A percentile compares a stretch with the other conserved stretches of the same genome.
These are phyloP conservation scores for Fusarium sp. DNA, from an alignment of 2,329 filamentous ascomycete genomes.

Conservation along the genomic window DNA sequence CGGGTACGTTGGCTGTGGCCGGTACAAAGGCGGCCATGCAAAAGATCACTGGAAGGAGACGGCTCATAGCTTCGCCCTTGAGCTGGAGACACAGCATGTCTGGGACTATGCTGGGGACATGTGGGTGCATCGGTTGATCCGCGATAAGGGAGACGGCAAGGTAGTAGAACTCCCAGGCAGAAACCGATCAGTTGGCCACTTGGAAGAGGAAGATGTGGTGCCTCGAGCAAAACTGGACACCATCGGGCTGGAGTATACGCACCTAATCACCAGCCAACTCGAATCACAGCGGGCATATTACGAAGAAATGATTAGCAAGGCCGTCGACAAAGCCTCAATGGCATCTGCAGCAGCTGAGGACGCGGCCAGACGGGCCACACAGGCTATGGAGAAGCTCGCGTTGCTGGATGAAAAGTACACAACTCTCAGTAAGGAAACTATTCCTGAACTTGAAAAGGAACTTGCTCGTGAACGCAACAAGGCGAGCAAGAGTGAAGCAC, in stretches of 20 bases:
- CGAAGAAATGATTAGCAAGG: slow-evolving; percentile 89
- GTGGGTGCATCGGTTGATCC: slow-evolving; percentile 95
- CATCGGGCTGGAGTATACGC: slow-evolving; percentile 94
- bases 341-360: slow-evolving; percentile 76
- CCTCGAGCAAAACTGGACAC: slow-evolving; percentile 77
- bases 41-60: slow-evolving; percentile 94
- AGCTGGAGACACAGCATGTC: slow-evolving; percentile 92
- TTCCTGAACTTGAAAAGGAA: slow-evolving; percentile 79
- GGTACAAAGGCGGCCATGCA: slow-evolving; percentile 93
- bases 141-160: slow-evolving; percentile 93
- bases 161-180: slow-evolving; percentile 86
- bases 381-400: slow-evolving; percentile 62
- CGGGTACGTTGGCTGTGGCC: slow-evolving; percentile 90
- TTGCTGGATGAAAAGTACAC: slow-evolving; percentile 61
- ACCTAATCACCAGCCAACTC: slow-evolving; percentile 90
- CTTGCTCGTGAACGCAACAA: slow-evolving; percentile 75
- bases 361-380: slow-evolving; percentile 64
- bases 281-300: slow-evolving; percentile 95
- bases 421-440: slow-evolving; percentile 64
- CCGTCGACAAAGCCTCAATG: slow-evolving; percentile 87
- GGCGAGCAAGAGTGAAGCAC: slow-evolving; percentile 77
- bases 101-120: slow-evolving; percentile 98
- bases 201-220: slow-evolving; percentile 73
- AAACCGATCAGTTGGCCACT: slow-evolving; percentile 47
- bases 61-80: slow-evolving; percentile 90